phyloP scores from a whole-genome alignment of 2,329 filamentous ascomycete species.

The Dactylella cylindrospora region DNA sequence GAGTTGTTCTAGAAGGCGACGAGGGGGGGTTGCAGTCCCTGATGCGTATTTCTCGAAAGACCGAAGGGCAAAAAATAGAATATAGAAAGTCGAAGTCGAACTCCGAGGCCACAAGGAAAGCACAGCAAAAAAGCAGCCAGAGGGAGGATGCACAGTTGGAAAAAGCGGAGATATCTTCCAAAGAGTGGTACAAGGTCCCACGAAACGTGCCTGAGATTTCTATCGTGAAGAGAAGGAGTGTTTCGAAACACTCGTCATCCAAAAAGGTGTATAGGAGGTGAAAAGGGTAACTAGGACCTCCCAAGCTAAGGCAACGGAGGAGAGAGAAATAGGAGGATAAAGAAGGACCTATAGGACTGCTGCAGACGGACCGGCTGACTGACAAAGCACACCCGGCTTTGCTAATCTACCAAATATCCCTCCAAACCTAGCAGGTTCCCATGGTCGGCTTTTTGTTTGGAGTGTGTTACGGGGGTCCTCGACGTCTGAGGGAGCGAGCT shows the following conservation, averaged over 20 bases:
- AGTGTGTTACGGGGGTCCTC: slow-evolving; percentile 29
- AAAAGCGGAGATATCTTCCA: slow-evolving; percentile 23
- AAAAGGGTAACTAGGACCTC: slow-evolving; percentile 11
- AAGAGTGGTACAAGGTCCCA: slow-evolving; percentile 34
- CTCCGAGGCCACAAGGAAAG: background rate
- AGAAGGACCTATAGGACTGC: slow-evolving; percentile 27
- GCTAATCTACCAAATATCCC: slow-evolving; percentile 39
- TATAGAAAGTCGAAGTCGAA: background rate
- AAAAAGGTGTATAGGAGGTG: slow-evolving; percentile 16
- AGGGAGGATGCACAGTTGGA: slow-evolving; percentile 11
- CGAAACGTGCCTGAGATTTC: slow-evolving; percentile 26
- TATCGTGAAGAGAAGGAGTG: slow-evolving; percentile 29
- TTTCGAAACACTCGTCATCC: slow-evolving; percentile 28
- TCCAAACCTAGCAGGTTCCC: slow-evolving; percentile 25
- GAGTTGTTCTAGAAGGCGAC: slow-evolving; percentile 15
- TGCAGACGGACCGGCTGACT: no score
- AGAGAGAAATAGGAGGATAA: slow-evolving; percentile 29
- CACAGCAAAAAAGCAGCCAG: no score
- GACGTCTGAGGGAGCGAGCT: slow-evolving; percentile 31
- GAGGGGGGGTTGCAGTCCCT: no score
- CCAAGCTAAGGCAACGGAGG: slow-evolving; percentile 20
- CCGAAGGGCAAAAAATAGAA: background rate
- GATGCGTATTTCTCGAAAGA: no score
- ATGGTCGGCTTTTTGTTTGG: slow-evolving; percentile 27
- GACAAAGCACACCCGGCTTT: slow-evolving; percentile 23